Evolutionary conservation across 108 stramenopile species (phyloP), one percentile per base, ranked within the genome.

Genomic region (Parmales sp.): DNA sequence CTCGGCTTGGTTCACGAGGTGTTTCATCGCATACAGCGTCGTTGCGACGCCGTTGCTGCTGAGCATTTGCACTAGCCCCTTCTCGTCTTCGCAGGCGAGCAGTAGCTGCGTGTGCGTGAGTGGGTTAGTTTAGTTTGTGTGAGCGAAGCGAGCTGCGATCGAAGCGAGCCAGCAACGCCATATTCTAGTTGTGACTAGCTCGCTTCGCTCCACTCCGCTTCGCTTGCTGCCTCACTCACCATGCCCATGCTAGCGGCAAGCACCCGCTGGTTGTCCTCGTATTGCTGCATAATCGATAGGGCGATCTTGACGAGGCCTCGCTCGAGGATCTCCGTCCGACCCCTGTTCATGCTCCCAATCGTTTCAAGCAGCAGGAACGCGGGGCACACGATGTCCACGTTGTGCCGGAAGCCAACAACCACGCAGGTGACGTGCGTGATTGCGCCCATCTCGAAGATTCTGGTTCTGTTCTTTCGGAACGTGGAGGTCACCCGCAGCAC

Each of bases 21-120:
- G 46, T 23, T 48, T 48, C 46, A 48, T 48, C 22, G 46, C 46
- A 23, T 48, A 48, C 22, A 48, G 19, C 23, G 46, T 48, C 22
- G 46, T 48, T 3, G 46, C 46, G 22, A 48, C 46, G 5, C 46
- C 46, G 23, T 48, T 48, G 46, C 46, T 48, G 23, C 46, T 48
- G 16, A 48, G 46, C 46, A 48, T 48, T 18, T 48, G 46, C 46
- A 48, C 22, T 23, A 48, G 46, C 16, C 46, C 46, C 46, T 23
- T n/a, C 16, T 48, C 46, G 13, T 48, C 46, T 48, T 48, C 46
- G 46, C 46, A 48, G 46, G 46, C 46, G 22, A 48, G 46, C 46
- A 48, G 13, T 13, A 48, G 46, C n/a, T n/a, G n/a, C n/a, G n/a
- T n/a, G n/a, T n/a, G n/a, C n/a, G n/a, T n/a, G n/a, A n/a, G n/a